phyloP scores from a whole-genome alignment of 768 basidiomycete species.

The Boletus reticulatus region DNA sequence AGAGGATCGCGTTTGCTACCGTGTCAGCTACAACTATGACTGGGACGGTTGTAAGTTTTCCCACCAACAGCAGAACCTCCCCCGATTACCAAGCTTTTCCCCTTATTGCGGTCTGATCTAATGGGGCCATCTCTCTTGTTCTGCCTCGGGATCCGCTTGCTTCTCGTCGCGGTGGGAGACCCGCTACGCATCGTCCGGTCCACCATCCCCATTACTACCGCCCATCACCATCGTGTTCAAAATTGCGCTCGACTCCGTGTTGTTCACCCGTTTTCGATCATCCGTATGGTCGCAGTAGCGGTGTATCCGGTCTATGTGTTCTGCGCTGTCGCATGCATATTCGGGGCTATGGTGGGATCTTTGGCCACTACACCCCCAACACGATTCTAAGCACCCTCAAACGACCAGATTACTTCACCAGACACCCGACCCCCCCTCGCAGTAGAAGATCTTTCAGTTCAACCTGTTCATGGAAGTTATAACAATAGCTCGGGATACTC shows the following conservation, averaged over 20 bases:
- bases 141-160: slow-evolving; percentile 6
- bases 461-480: too few relatives aligned
- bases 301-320: slow-evolving; percentile 58
- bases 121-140: slow-evolving; percentile 11
- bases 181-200: slow-evolving; percentile 26
- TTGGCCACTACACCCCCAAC: slow-evolving; percentile 30
- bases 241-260: slow-evolving; percentile 38
- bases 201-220: slow-evolving; percentile 41
- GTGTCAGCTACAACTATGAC: slow-evolving; percentile 9
- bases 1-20: not conserved
- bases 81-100: slow-evolving; percentile 25
- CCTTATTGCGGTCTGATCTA: slow-evolving; percentile 12
- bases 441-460: slow-evolving; percentile 8
- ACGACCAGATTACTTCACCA: slow-evolving; percentile 12
- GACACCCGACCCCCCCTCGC: slow-evolving; percentile 7
- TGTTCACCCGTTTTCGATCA: slow-evolving; percentile 45
- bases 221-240: slow-evolving; percentile 45
- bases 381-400: slow-evolving; percentile 10
- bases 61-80: slow-evolving; percentile 10
- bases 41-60: not conserved
- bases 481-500: too few relatives aligned
- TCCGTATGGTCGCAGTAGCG: slow-evolving; percentile 38
- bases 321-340: slow-evolving; percentile 53
- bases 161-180: slow-evolving; percentile 10
- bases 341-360: slow-evolving; percentile 42